phyloP scores from a whole-genome alignment of 352 stramenopile species.

The Globisporangium canariense region DNA sequence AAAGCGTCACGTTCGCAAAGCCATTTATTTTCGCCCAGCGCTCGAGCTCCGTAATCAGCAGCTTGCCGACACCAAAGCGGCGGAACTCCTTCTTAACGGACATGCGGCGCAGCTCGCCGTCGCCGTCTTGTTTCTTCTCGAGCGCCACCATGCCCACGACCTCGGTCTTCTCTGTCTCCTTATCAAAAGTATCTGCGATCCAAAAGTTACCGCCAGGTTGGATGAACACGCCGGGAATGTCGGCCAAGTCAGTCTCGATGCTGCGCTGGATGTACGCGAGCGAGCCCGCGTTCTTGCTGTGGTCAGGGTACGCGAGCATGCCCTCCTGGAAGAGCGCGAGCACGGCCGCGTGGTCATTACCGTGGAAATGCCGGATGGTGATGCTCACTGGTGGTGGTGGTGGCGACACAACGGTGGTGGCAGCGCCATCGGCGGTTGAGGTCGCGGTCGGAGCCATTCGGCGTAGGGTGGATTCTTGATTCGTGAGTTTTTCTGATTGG shows the following conservation, averaged over 20 bases:
- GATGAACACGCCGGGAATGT: slow-evolving; percentile 12
- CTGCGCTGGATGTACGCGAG: slow-evolving; percentile 7
- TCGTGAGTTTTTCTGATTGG: background rate
- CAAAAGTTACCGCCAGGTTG: slow-evolving; percentile 36
- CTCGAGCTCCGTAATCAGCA: slow-evolving; percentile 26
- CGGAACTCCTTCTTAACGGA: slow-evolving; percentile 29
- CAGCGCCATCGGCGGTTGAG: background rate
- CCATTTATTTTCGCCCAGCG: slow-evolving; percentile 22
- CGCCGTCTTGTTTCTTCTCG: slow-evolving; percentile 22
- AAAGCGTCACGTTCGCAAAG: slow-evolving; percentile 27
- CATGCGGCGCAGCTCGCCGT: slow-evolving; percentile 36
- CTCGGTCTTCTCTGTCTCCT: slow-evolving; percentile 21
- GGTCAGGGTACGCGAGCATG: background rate
- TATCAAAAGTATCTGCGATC: slow-evolving; percentile 20
- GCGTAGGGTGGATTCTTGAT: background rate
- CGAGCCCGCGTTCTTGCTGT: background rate
- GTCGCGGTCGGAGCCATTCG: background rate
- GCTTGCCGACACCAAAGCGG: slow-evolving; percentile 26
- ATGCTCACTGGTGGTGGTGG: background rate
- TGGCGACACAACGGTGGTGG: background rate
- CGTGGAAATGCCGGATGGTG: slow-evolving; percentile 22
- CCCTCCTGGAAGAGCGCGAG: slow-evolving; percentile 15
- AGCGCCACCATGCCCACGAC: slow-evolving; percentile 34
- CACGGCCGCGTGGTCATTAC: slow-evolving; percentile 1
- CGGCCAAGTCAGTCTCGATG: slow-evolving; percentile 14